Base-by-base conservation (phyloP, 257 asterid genomes). In the Gentiana dahurica region DNA sequence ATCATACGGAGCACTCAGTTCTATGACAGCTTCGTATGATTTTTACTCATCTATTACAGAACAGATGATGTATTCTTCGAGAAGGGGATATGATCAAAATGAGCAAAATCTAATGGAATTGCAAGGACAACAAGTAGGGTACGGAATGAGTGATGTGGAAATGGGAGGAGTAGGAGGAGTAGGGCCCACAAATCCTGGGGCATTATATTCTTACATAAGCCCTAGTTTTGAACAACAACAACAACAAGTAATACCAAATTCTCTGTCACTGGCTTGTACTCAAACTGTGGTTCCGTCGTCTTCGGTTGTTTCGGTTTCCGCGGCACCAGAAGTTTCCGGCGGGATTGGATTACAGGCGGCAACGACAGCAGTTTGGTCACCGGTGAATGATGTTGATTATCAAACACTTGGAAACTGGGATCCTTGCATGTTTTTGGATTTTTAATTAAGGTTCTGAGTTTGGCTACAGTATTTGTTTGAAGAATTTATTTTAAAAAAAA, bases 381-480 rank as follows among this genome's bases (percentile, higher is more conserved):
- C 76, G 51, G 67, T 61, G 6, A 12, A 53, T 0, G 94, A 90
- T 3, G 91, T 82, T 33, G 93, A 77, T 37, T 78, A 77, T 46
- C 69, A 81, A 1, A 33, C 82, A 2, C 47, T 80, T 1, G 67
- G 71, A 50, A 68, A 84, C 48, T 90, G 98, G 98, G 95, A 90
- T 56, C 77, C 81, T 38, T 67, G 74, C 1, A 91, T 74, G 77
- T 73, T 85, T 56, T 89, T 81, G 49, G 96, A 87, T 66, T 67
- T 84, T 53, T 86, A 79, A 83, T 6, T 4, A 37, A 52, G 37
- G 24, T 7, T 35, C 44, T 47, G 36, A 36, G n/a, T 15, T 3
- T 1, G 35, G 13, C 24, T 8, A 2, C 34, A 38, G 9, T 12
- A 15, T 9, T 38, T 44, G 49, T 61, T 54, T 55, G 61, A 38